Evolutionary conservation across 345 rosid genomes (phyloP).

Genomic region (Lenwebbia sp.): DNA sequence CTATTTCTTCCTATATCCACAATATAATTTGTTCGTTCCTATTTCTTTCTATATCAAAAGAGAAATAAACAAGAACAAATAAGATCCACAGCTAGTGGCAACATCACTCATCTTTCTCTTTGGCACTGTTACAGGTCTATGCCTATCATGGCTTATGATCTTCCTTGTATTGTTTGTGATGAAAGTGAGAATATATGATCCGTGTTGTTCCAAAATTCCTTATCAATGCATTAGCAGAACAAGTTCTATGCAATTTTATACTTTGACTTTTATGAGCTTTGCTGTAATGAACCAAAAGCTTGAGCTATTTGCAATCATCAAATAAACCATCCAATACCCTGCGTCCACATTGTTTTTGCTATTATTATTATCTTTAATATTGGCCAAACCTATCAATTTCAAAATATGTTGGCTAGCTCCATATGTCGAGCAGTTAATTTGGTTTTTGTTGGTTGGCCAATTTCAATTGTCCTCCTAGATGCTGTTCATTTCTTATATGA

Average conservation of each 20-base stretch:
- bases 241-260: not conserved
- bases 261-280: not conserved
- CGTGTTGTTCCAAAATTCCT: not conserved
- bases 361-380: no score
- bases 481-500: no score
- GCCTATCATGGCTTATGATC: slow-evolving; percentile 95
- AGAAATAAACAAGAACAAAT: not conserved
- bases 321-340: not conserved
- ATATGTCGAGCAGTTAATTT: not conserved
- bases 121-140: slow-evolving; percentile 42
- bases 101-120: not conserved
- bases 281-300: not conserved
- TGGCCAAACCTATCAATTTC: not conserved
- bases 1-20: not conserved
- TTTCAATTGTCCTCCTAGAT: no score
- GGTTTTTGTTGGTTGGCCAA: not conserved
- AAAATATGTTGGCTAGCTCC: not conserved
- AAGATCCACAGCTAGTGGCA: no score
- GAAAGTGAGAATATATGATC: slow-evolving; percentile 45
- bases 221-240: not conserved
- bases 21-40: not conserved
- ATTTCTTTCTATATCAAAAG: not conserved
- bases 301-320: not conserved
- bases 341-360: no score
- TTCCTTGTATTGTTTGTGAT: slow-evolving; percentile 71